Evolutionary conservation across 2,329 filamentous ascomycete genomes (phyloP).

Genomic region (Epichloe elymi): DNA sequence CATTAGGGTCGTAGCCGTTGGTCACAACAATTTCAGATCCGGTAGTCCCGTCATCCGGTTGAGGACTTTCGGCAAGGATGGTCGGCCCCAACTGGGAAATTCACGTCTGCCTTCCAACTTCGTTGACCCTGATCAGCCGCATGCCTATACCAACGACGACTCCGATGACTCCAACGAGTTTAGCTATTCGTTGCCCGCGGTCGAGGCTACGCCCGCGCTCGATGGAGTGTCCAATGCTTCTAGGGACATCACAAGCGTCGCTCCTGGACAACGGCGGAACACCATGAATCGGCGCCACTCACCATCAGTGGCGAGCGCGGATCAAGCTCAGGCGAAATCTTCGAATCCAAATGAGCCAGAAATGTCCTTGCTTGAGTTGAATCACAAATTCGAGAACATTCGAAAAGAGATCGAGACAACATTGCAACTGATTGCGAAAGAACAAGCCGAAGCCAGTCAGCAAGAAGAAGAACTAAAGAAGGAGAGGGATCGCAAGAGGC

Average conservation of each 20-base stretch:
- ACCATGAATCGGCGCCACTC: conserved; percentile 66
- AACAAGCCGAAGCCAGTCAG: conserved; percentile 58
- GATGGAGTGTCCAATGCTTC: conserved; percentile 47
- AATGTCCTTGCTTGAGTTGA: conserved; percentile 63
- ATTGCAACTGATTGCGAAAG: conserved; percentile 54
- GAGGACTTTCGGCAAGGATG: conserved; percentile 57
- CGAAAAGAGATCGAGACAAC: conserved; percentile 75
- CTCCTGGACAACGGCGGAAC: conserved; percentile 25
- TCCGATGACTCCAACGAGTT: conserved; percentile 34
- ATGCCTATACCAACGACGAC: conserved; percentile 26
- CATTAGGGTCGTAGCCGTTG: conserved; percentile 82
- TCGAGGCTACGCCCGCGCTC: conserved; percentile 49
- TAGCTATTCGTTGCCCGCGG: conserved; percentile 35
- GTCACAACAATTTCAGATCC: conserved; percentile 82
- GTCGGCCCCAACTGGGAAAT: conserved; percentile 45
- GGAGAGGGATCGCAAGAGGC: conserved; percentile 68
- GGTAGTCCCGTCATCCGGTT: conserved; percentile 77
- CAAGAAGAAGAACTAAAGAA: conserved; percentile 55
- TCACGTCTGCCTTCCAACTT: conserved; percentile 44
- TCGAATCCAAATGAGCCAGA: conserved; percentile 40
- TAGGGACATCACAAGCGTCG: conserved; percentile 46
- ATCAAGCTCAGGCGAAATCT: conserved; percentile 34
- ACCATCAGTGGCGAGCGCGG: conserved; percentile 49
- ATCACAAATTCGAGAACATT: conserved; percentile 65
- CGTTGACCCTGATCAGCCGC: conserved; percentile 35